phyloP scores from a whole-genome alignment of 805 yeast genomes.

The Ogataea pini region DNA sequence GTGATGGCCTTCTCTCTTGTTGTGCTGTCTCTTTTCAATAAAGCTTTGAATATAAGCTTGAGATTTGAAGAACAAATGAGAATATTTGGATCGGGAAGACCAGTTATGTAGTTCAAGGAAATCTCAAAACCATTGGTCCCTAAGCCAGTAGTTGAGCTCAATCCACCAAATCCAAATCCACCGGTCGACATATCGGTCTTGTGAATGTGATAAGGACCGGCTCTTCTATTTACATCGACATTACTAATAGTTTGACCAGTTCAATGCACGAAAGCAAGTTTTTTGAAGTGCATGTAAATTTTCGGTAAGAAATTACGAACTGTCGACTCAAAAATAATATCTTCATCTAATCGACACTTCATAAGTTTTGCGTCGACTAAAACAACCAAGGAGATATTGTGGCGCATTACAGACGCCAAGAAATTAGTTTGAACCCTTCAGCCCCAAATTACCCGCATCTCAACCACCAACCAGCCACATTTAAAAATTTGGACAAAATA shows the following conservation, averaged over 20 bases:
- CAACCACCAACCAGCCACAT: not conserved
- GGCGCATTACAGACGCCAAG: conserved; percentile 1
- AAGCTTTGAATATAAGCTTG: conserved; percentile 68
- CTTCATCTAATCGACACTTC: not conserved
- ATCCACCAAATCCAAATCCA: conserved; percentile 20
- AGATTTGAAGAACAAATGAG: conserved; percentile 47
- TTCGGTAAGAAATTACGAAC: not conserved
- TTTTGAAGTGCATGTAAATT: not conserved
- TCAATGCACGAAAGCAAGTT: not conserved
- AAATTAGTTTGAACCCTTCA: not conserved
- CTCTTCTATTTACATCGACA: not conserved
- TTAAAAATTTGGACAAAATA: not conserved
- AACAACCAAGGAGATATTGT: not conserved
- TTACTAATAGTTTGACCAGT: not conserved
- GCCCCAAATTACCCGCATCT: not conserved
- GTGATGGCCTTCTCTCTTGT: conserved; percentile 79
- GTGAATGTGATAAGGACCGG: not conserved
- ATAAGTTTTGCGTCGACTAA: not conserved
- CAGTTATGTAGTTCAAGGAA: conserved; percentile 73
- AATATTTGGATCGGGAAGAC: conserved; percentile 68
- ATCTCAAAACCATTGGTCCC: conserved; percentile 49
- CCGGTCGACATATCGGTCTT: conserved; percentile 17
- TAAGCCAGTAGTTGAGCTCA: conserved; percentile 25
- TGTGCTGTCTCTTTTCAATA: conserved; percentile 76
- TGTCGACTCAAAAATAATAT: not conserved